These are phyloP conservation scores for Rubus idaeus DNA, from an alignment of 306 rosid species.

Conservation along the genomic window DNA sequence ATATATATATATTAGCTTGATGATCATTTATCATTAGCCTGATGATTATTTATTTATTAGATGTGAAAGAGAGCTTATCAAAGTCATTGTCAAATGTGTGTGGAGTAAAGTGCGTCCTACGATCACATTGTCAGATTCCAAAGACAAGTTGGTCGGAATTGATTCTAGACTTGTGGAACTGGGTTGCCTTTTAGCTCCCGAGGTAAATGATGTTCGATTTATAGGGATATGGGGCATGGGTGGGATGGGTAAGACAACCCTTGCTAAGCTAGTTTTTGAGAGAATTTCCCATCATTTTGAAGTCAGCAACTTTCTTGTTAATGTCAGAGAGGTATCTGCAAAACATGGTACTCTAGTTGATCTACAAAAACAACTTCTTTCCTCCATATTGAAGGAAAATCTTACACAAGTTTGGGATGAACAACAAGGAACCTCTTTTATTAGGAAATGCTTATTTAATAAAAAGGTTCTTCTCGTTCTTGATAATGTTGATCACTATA, in stretches of 20 bases:
- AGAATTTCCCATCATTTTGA: neutral
- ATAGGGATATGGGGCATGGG: too few relatives aligned
- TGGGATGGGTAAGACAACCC: too few relatives aligned
- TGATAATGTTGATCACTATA: conserved; percentile 31
- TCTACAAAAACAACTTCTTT: conserved; percentile 29
- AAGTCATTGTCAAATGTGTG: neutral
- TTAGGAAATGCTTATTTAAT: conserved; percentile 17
- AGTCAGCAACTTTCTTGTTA: neutral
- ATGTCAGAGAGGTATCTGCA: neutral
- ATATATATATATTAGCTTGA: too few relatives aligned
- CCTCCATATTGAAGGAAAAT: conserved; percentile 8
- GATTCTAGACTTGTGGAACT: neutral
- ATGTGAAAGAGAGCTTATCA: neutral
- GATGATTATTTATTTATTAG: neutral
- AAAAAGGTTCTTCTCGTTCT: conserved; percentile 5
- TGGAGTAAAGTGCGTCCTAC: neutral
- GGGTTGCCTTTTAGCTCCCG: neutral
- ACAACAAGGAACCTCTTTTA: conserved; percentile 12
- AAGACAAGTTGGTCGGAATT: neutral
- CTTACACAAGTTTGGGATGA: neutral
- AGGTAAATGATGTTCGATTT: neutral
- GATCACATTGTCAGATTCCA: neutral
- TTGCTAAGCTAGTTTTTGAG: too few relatives aligned
- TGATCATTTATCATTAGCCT: neutral
- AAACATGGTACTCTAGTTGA: conserved; percentile 8